A percentile compares a stretch with the other conserved stretches of the same genome.
Conservation (phyloP, 169 alveolate species). For the Babesia bovis region DNA sequence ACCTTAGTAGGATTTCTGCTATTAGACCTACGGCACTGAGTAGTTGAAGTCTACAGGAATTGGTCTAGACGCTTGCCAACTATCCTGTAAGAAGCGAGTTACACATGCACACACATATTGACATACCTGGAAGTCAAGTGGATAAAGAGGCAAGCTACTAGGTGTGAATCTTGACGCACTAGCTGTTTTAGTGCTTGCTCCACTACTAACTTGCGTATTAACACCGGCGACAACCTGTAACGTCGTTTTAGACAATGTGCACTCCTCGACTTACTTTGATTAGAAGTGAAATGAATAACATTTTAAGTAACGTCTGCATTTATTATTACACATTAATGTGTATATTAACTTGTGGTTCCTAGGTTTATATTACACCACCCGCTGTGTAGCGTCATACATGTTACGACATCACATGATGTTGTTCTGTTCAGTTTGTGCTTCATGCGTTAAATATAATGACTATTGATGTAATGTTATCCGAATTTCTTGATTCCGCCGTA, state of each 20-base stretch:
- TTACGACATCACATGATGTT: no score
- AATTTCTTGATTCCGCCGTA: conserved; percentile 27
- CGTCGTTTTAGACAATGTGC: conserved; percentile 6
- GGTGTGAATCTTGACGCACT: conserved; percentile 19
- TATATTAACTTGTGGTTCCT: no score
- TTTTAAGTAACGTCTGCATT: conserved; percentile 6
- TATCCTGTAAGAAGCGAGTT: conserved; percentile 30
- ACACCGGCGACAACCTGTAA: conserved; percentile 17
- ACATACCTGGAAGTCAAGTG: conserved; percentile 60
- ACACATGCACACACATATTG: conserved; percentile 4
- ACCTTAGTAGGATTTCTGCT: not conserved
- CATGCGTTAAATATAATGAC: conserved; percentile 25
- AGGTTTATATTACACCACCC: no score
- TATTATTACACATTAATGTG: not conserved
- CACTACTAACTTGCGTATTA: not conserved
- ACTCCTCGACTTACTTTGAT: conserved; percentile 20
- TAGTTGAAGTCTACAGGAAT: conserved; percentile 59
- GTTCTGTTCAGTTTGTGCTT: not conserved
- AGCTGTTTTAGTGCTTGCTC: not conserved
- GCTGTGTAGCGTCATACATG: no score
- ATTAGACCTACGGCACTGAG: conserved; percentile 50
- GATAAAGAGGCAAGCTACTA: conserved; percentile 57
- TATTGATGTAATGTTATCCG: conserved; percentile 69
- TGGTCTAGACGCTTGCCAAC: conserved; percentile 60
- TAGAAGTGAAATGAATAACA: not conserved